Percentiles rank a stretch among this genome's conserved stretches.
These are phyloP conservation scores for Fraxinus americana DNA, from an alignment of 257 asterid species.

Conservation along the genomic window DNA sequence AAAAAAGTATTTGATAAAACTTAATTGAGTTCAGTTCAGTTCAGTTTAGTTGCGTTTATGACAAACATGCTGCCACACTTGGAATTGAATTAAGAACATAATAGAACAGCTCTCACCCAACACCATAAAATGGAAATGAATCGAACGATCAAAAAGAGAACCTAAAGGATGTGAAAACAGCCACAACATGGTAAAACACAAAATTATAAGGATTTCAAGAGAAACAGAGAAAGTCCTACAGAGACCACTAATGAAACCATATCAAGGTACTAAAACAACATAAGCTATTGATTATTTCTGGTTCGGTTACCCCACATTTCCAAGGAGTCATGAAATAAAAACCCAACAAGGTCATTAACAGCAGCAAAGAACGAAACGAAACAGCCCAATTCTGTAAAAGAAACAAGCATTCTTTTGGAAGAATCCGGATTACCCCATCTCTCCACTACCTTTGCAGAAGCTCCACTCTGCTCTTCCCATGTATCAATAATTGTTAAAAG, in stretches of 20 bases:
- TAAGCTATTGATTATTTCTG: neutral
- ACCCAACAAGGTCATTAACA: neutral
- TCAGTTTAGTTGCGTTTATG: neutral
- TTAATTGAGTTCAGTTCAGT: neutral
- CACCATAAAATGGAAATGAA: constrained; percentile 8
- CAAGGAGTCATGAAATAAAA: neutral
- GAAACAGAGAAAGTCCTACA: constrained; percentile 12
- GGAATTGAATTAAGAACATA: neutral
- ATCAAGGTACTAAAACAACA: neutral
- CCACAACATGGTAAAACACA: neutral
- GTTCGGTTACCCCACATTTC: neutral
- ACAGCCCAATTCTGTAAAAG: neutral
- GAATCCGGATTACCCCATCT: too few relatives aligned
- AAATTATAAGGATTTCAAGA: neutral
- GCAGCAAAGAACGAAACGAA: constrained; percentile 6
- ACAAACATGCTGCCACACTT: neutral
- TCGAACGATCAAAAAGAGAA: constrained; percentile 28
- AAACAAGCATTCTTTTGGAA: too few relatives aligned
- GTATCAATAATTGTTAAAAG: too few relatives aligned
- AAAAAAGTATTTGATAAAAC: constrained; percentile 8
- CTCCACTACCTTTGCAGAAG: too few relatives aligned
- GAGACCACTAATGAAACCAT: constrained; percentile 8
- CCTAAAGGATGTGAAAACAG: constrained; percentile 15
- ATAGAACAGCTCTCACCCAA: constrained; percentile 22
- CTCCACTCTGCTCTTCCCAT: too few relatives aligned